Evolutionary conservation across 805 yeast species (phyloP), one percentile per base, ranked within the genome.

Genomic region (Wickerhamomyces strasburgensis): DNA sequence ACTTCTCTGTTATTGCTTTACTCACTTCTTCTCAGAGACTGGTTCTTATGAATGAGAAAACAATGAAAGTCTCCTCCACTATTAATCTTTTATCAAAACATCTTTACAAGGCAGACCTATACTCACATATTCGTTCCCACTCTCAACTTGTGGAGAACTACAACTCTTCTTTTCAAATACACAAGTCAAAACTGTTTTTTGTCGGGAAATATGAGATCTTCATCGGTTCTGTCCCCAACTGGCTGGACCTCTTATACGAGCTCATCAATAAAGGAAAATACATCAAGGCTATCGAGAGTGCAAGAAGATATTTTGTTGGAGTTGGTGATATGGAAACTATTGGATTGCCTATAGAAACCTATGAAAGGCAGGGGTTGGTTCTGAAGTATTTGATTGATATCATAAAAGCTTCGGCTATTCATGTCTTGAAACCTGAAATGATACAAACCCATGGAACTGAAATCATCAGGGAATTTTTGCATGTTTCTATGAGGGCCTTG

Each of bases 201-300:
- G 47, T 80, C 34, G 83, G 83, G 0, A 61, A 65, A 28, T 68
- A 70, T 36, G 79, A 74, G 39, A 51, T 77, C 29, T 61, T 61
- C 5, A 67, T 79, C 3, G 95, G 89, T 0, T 64, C 75, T 17
- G 57, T 77, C 13, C 63, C 77, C 3, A 77, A 71, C 47, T 86
- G 96, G 96, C 85, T 87, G 48, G 53, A 47, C 34, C 16, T 47
- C 3, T 23, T 52, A 1, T 27, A 50, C 88, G 95, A 85, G 81
- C 51, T 73, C 10, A 62, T 86, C 33, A 62, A 72, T 9, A 46
- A 58, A 2, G 75, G 72, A 1, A 55, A 70, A 16, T 80, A 78
- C 37, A 55, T 72, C 5, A 61, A 56, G 3, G 89, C 94, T 0
- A 64, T 85, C n/a, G 57, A 62, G 3, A 61, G 70, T 13, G 80